Conservation (phyloP, 495 filamentous ascomycete species). For the Friedmanniomyces endolithicus region DNA sequence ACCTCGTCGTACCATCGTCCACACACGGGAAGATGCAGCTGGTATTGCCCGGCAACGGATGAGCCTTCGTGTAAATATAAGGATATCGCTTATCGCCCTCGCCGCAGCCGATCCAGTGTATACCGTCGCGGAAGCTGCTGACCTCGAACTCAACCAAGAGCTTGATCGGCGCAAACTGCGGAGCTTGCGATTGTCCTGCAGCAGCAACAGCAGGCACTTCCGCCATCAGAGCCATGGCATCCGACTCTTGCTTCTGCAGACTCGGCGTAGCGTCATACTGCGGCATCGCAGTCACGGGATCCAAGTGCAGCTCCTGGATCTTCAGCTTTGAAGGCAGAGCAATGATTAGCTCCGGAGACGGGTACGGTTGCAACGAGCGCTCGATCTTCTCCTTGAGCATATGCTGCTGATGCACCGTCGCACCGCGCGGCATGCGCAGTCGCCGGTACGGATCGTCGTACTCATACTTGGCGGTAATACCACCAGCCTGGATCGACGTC, state of each 20-base stretch:
- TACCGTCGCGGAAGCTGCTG: constrained; percentile 62
- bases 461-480: constrained; percentile 44
- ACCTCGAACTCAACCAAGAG: constrained; percentile 63
- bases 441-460: constrained; percentile 64
- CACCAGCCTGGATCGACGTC: constrained; percentile 58
- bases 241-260: constrained; percentile 16
- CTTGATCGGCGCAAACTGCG: constrained; percentile 44
- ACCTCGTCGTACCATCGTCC: constrained; percentile 66
- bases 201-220: constrained; percentile 1
- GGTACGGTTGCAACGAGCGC: constrained; percentile 44
- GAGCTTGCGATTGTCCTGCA: constrained; percentile 26
- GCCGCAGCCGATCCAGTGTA: constrained; percentile 80
- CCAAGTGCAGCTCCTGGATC: constrained; percentile 45
- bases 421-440: constrained; percentile 49
- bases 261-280: constrained; percentile 13
- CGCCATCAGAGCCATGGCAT: constrained; percentile 17
- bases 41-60: constrained; percentile 53
- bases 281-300: constrained; percentile 16
- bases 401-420: constrained; percentile 64
- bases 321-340: constrained; percentile 51
- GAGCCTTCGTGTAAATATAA: constrained; percentile 80
- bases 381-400: constrained; percentile 56
- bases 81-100: constrained; percentile 70
- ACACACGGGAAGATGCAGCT: constrained; percentile 85
- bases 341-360: constrained; percentile 49